phyloP scores from a whole-genome alignment of 139 green algal genomes.

The Chlorella sp. region DNA sequence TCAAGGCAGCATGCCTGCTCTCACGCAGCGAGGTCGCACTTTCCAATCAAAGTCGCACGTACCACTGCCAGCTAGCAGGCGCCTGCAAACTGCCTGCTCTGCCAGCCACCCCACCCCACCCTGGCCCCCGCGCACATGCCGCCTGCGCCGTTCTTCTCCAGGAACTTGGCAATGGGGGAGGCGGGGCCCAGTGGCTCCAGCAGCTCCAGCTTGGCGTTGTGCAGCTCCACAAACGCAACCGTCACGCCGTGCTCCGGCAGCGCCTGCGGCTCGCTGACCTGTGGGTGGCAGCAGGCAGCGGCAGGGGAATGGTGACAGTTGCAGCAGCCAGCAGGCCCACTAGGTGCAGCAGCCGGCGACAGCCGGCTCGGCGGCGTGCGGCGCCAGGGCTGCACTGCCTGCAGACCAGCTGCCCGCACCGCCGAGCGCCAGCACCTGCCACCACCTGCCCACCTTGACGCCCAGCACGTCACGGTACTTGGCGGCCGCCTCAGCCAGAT shows the following conservation, averaged over 20 bases:
- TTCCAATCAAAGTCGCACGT: too few relatives aligned
- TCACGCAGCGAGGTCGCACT: too few relatives aligned
- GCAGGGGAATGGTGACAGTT: background rate
- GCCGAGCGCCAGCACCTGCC: too few relatives aligned
- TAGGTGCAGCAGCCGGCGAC: too few relatives aligned
- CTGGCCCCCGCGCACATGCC: slow-evolving; percentile 40
- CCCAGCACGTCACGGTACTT: slow-evolving; percentile 61
- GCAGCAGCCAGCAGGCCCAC: too few relatives aligned
- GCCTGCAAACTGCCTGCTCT: too few relatives aligned
- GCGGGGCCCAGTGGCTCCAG: slow-evolving; percentile 61
- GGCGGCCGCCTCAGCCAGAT: slow-evolving; percentile 53
- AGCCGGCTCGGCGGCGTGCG: too few relatives aligned
- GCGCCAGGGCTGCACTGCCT: too few relatives aligned
- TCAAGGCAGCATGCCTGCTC: background rate
- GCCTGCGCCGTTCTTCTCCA: slow-evolving; percentile 60
- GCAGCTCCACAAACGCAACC: slow-evolving; percentile 71
- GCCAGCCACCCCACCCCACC: background rate
- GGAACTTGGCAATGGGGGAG: slow-evolving; percentile 63
- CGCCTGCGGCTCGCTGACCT: slow-evolving; percentile 51
- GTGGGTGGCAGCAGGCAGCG: background rate
- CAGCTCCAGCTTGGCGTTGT: slow-evolving; percentile 71
- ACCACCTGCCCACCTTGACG: slow-evolving; percentile 19
- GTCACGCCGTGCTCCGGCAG: slow-evolving; percentile 71
- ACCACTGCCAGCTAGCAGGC: too few relatives aligned
- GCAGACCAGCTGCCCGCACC: too few relatives aligned